Evolutionary conservation across 179 eudicot genomes (phyloP), one percentile per base, ranked within the genome.

Genomic region (Beta macrorhiza): DNA sequence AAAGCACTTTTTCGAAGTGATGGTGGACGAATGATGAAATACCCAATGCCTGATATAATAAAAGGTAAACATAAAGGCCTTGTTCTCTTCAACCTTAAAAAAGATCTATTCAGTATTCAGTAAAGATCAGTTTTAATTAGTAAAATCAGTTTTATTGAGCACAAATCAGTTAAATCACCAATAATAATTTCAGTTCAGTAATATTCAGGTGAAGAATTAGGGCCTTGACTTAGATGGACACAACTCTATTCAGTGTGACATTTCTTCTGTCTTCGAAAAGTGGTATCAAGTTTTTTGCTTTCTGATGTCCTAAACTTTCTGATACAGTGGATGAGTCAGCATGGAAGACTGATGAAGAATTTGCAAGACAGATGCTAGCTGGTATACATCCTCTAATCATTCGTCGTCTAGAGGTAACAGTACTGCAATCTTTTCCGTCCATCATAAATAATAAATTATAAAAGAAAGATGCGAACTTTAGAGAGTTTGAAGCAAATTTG

Each of bases 311-410:
- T 51, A 16, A 14, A 53, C 16, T 53, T 10, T 80, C 2, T 32
- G 47, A 42, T 52, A 58, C 68, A 93, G 98, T 83, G 82, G 85
- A 91, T 81, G 84, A 78, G 80, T 79, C 87, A n/a, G 98, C 97
- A 6, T 96, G 99, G 99, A 86, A 90, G 83, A 92, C 97, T 13
- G 99, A 96, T 79, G 98, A 92, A 90, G 99, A 96, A 76, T 96
- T 96, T 86, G 94, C 88, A 47, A 85, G 99, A 82, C 95, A 93
- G 82, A 92, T 92, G 94, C 81, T 93, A 67, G 97, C 97, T 75
- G 97, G 96, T 42, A 42, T 89, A 15, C 85, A 93, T 86, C 97
- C 97, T 78, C 83, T 93, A 51, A 74, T 83, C 76, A 91, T 95
- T 68, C 80, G 92, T 29, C 89, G 89, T 75, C 88, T 95, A 62